phyloP scores from a whole-genome alignment of 2,329 filamentous ascomycete genomes.

The Monosporascus sp. region DNA sequence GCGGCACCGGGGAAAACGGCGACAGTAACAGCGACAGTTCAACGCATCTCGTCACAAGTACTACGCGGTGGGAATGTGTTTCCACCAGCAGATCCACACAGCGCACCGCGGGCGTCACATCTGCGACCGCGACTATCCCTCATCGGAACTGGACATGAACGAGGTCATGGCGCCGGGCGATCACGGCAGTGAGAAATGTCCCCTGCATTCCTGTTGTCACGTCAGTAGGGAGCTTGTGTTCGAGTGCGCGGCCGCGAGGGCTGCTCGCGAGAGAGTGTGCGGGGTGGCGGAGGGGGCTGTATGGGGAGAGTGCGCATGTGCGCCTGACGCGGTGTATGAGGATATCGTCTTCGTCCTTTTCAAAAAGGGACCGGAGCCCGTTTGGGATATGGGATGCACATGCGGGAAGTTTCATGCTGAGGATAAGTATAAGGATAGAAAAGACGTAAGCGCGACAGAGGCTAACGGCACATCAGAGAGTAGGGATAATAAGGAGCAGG shows the following conservation, averaged over 20 bases:
- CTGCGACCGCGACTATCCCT: neutral
- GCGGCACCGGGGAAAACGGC: no score
- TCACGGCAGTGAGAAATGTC: slow-evolving; percentile 1
- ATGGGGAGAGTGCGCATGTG: slow-evolving; percentile 8
- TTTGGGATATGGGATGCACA: neutral
- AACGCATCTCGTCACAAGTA: neutral
- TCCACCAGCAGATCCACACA: slow-evolving; percentile 8
- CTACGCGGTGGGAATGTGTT: slow-evolving; percentile 5
- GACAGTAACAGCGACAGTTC: no score
- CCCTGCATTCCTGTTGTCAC: slow-evolving; percentile 8
- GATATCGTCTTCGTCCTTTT: neutral
- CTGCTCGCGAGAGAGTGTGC: neutral
- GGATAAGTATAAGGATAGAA: neutral
- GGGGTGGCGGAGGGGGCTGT: neutral
- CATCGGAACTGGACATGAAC: neutral
- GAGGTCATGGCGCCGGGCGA: neutral
- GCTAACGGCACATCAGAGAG: neutral
- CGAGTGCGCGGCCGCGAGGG: neutral
- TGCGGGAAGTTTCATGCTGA: neutral
- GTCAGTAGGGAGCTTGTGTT: slow-evolving; percentile 4
- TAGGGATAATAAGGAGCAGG: neutral
- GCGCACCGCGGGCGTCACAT: slow-evolving; percentile 4
- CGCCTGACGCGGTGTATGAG: neutral
- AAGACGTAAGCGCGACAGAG: neutral
- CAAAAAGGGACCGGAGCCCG: neutral